These are phyloP conservation scores for Penicillium ucsense DNA, from an alignment of 495 filamentous ascomycete species.

Conservation along the genomic window DNA sequence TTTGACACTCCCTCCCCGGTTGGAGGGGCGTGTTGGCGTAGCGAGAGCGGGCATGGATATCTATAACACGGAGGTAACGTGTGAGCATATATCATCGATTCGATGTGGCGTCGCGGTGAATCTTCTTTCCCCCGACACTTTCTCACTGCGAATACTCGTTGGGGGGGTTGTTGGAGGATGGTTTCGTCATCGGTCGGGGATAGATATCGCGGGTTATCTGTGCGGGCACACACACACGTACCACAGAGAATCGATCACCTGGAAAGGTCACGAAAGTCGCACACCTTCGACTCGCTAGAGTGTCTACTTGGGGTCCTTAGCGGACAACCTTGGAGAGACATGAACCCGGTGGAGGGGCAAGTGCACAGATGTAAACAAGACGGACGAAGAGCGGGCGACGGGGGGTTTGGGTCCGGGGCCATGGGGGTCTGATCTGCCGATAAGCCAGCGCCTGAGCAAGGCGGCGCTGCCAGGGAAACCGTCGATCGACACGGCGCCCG, in stretches of 20 bases:
- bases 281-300: too few species aligned
- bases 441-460: constrained; percentile 4
- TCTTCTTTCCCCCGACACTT: too few species aligned
- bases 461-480: constrained; percentile 22
- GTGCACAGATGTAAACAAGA: constrained; percentile 11
- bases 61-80: constrained; percentile 3
- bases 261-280: background rate
- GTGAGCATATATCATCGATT: too few species aligned
- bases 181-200: background rate
- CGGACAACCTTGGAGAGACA: background rate
- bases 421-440: background rate
- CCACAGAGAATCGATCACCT: constrained; percentile 6
- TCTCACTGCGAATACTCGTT: background rate
- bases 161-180: constrained; percentile 5
- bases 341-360: constrained; percentile 1
- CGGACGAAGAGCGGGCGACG: constrained; percentile 3
- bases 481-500: constrained; percentile 3
- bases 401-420: background rate
- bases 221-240: background rate
- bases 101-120: too few species aligned
- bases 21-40: constrained; percentile 33
- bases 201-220: background rate
- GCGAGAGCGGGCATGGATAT: constrained; percentile 37
- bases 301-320: too few species aligned
- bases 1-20: constrained; percentile 28